These are phyloP conservation scores for Verticillium dahliae DNA, from an alignment of 2,329 filamentous ascomycete species.

Conservation along the genomic window DNA sequence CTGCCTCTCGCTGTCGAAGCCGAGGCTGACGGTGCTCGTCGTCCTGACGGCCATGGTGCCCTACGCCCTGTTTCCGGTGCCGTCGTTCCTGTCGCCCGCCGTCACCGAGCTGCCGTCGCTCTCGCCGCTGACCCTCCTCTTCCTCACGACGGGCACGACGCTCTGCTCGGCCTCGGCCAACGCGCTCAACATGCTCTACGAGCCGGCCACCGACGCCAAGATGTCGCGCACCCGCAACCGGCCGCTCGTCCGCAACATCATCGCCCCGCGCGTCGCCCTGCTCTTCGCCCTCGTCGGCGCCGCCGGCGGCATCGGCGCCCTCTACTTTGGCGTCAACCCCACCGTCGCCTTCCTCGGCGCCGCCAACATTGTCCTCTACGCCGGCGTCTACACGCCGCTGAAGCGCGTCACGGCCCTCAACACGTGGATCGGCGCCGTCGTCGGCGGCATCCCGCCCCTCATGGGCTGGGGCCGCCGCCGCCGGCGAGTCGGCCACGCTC, in stretches of 20 bases:
- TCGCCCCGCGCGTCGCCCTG: constrained; percentile 64
- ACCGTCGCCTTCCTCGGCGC: constrained; percentile 83
- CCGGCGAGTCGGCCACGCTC: constrained; percentile 74
- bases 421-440: constrained; percentile 90
- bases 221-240: constrained; percentile 93
- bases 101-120: constrained; percentile 67
- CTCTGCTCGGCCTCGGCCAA: constrained; percentile 90
- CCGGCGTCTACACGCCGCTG: constrained; percentile 84
- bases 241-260: constrained; percentile 75
- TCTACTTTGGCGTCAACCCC: constrained; percentile 90
- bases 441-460: constrained; percentile 87
- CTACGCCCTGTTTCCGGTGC: constrained; percentile 90
- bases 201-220: constrained; percentile 79
- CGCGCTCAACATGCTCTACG: constrained; percentile 94
- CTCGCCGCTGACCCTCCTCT: constrained; percentile 84
- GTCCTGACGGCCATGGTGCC: constrained; percentile 85
- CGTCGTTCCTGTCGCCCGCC: constrained; percentile 69
- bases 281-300: constrained; percentile 75
- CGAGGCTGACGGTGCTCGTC: constrained; percentile 84
- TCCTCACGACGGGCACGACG: constrained; percentile 83
- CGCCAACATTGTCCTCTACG: constrained; percentile 83
- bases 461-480: constrained; percentile 99
- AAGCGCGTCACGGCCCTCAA: constrained; percentile 84
- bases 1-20: constrained; percentile 90
- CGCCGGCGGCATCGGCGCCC: constrained; percentile 57